phyloP scores from a whole-genome alignment of 768 basidiomycete genomes.

The Amanita muscaria region DNA sequence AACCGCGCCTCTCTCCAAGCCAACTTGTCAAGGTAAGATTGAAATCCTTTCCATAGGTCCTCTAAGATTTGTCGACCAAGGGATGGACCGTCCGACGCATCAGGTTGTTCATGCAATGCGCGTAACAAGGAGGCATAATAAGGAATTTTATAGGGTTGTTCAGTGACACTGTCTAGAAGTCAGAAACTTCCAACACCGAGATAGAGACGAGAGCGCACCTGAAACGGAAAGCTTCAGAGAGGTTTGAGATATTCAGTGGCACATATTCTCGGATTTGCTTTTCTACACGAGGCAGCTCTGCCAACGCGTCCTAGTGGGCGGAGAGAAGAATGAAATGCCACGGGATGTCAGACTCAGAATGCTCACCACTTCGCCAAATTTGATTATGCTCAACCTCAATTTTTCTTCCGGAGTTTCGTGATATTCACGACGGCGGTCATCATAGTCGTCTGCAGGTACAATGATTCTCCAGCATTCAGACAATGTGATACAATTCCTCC shows the following conservation, averaged over 20 bases:
- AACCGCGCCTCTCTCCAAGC: conserved; percentile 88
- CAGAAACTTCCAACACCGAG: conserved; percentile 7
- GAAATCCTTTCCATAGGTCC: conserved; percentile 89
- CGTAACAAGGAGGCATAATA: conserved; percentile 79
- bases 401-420: conserved; percentile 69
- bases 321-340: conserved; percentile 1
- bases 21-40: conserved; percentile 78
- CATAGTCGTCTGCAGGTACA: conserved; percentile 48
- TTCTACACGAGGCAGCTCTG: conserved; percentile 62
- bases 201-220: conserved; percentile 37
- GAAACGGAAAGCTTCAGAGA: conserved; percentile 70
- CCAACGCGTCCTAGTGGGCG: conserved; percentile 52
- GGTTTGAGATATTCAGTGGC: conserved; percentile 47
- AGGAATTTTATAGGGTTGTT: conserved; percentile 91
- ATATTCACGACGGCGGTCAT: conserved; percentile 55
- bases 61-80: conserved; percentile 70
- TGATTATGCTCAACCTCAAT: conserved; percentile 57
- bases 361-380: conserved; percentile 76
- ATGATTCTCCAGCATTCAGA: background rate
- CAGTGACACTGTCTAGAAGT: conserved; percentile 54
- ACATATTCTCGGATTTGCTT: conserved; percentile 53
- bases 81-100: conserved; percentile 33
- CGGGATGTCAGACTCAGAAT: background rate
- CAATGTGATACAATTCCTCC: conserved; percentile 9
- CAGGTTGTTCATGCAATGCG: conserved; percentile 46